phyloP scores from a whole-genome alignment of 2,329 filamentous ascomycete genomes.

The Huntiella bhutanensis region DNA sequence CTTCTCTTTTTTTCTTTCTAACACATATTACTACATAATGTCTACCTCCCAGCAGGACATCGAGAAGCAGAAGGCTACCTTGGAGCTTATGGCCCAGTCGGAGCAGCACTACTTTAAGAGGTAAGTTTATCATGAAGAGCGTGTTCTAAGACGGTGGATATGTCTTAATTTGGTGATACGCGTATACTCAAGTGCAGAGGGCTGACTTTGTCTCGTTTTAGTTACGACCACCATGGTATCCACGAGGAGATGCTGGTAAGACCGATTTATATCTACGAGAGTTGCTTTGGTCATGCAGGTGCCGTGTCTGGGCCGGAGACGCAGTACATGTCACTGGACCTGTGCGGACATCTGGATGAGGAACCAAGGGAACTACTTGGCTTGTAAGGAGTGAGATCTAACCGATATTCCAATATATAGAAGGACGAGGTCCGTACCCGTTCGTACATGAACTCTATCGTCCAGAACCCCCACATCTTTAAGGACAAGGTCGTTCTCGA shows the following conservation, averaged over 20 bases:
- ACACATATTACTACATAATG: constrained; percentile 5
- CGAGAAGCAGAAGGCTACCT: constrained; percentile 39
- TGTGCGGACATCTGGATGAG: too few relatives aligned
- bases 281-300: too few relatives aligned
- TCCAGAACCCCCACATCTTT: constrained; percentile 90
- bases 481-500: constrained; percentile 76
- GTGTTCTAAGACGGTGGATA: background rate
- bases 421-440: constrained; percentile 96
- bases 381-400: constrained; percentile 13
- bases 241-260: constrained; percentile 96
- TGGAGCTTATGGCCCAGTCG: constrained; percentile 68
- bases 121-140: constrained; percentile 27
- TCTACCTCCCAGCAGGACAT: constrained; percentile 37
- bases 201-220: constrained; percentile 19
- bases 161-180: background rate
- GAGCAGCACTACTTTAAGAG: constrained; percentile 99
- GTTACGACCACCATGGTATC: constrained; percentile 98
- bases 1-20: constrained; percentile 2
- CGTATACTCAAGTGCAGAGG: too few relatives aligned
- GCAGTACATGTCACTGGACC: background rate
- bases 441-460: constrained; percentile 93
- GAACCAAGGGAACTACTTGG: background rate
- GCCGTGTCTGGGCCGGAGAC: background rate
- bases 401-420: constrained; percentile 25
- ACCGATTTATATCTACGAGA: constrained; percentile 14